Evolutionary conservation across 805 yeast genomes (phyloP).

Genomic region (Crinitomyces ghanaensis): DNA sequence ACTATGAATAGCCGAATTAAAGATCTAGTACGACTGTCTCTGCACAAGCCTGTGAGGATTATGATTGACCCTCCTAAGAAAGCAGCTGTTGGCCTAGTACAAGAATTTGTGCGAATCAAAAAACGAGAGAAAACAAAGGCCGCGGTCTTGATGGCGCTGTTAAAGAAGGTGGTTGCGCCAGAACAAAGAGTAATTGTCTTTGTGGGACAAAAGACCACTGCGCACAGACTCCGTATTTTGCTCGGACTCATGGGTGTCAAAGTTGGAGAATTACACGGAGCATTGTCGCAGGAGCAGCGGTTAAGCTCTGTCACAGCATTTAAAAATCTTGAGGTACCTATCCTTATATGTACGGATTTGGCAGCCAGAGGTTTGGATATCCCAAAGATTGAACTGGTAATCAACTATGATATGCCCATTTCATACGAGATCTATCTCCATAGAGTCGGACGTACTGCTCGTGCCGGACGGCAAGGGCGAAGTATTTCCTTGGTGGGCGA

Average conservation of each 20-base stretch:
- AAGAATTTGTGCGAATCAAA: constrained; percentile 91
- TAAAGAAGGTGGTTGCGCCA: constrained; percentile 50
- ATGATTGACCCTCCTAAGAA: constrained; percentile 96
- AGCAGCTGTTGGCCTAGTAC: constrained; percentile 80
- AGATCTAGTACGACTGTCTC: constrained; percentile 73
- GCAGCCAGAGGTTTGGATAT: constrained; percentile 99
- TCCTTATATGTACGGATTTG: constrained; percentile 89
- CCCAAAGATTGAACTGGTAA: constrained; percentile 90
- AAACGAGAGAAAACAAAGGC: constrained; percentile 78
- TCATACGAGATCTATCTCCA: constrained; percentile 84
- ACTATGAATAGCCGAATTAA: constrained; percentile 94
- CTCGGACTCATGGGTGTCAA: constrained; percentile 65
- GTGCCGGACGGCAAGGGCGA: constrained; percentile 95
- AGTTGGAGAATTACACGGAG: constrained; percentile 70
- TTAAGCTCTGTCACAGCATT: constrained; percentile 71
- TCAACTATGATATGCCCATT: constrained; percentile 94
- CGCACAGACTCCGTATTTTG: constrained; percentile 80
- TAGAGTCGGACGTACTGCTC: constrained; percentile 98
- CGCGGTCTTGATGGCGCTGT: constrained; percentile 62
- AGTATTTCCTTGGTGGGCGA: constrained; percentile 94
- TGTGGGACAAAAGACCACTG: constrained; percentile 83
- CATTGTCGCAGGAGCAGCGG: constrained; percentile 86
- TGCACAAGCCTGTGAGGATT: constrained; percentile 82
- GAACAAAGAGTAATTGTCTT: constrained; percentile 76
- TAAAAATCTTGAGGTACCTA: constrained; percentile 72